A percentile compares a stretch with the other conserved stretches of the same genome.
Conservation (phyloP, 2,329 filamentous ascomycete genomes). For the Pseudogymnoascus sp. region DNA sequence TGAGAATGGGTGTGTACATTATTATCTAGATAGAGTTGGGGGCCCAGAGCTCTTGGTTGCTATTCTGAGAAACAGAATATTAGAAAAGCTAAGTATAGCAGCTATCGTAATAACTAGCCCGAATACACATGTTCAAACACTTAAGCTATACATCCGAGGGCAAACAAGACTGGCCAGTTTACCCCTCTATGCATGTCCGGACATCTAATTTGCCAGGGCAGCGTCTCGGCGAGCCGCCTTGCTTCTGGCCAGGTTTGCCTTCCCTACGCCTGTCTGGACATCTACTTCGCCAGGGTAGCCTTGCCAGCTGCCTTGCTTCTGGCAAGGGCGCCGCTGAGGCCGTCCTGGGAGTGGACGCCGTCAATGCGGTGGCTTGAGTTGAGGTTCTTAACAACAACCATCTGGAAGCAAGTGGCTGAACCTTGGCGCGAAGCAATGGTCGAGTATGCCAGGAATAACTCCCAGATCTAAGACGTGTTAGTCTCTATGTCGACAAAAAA, state of each 20-base stretch:
- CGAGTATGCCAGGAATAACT: slow-evolving; percentile 81
- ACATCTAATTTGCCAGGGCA: neutral
- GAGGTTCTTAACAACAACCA: slow-evolving; percentile 82
- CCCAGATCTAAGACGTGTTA: slow-evolving; percentile 63
- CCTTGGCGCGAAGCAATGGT: slow-evolving; percentile 81
- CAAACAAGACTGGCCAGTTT: slow-evolving; percentile 4
- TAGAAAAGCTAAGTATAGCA: slow-evolving; percentile 2
- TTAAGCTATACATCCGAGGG: slow-evolving; percentile 1
- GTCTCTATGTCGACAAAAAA: neutral
- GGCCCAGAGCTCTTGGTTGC: slow-evolving; percentile 5
- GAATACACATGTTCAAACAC: slow-evolving; percentile 5
- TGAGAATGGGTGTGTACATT: slow-evolving; percentile 4
- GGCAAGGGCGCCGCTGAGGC: slow-evolving; percentile 53
- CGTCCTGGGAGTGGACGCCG: slow-evolving; percentile 63
- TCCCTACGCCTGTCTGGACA: neutral
- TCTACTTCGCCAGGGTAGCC: slow-evolving; percentile 8
- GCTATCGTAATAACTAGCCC: neutral
- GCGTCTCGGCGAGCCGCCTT: neutral
- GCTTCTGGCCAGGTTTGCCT: neutral
- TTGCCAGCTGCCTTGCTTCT: slow-evolving; percentile 12
- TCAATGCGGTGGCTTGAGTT: slow-evolving; percentile 79
- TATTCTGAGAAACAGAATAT: slow-evolving; percentile 3
- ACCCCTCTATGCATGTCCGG: neutral
- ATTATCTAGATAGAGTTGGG: slow-evolving; percentile 9
- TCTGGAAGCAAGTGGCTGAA: slow-evolving; percentile 78